These are phyloP conservation scores for Thalassia testudinum DNA, from an alignment of 116 monocot species.

Conservation along the genomic window DNA sequence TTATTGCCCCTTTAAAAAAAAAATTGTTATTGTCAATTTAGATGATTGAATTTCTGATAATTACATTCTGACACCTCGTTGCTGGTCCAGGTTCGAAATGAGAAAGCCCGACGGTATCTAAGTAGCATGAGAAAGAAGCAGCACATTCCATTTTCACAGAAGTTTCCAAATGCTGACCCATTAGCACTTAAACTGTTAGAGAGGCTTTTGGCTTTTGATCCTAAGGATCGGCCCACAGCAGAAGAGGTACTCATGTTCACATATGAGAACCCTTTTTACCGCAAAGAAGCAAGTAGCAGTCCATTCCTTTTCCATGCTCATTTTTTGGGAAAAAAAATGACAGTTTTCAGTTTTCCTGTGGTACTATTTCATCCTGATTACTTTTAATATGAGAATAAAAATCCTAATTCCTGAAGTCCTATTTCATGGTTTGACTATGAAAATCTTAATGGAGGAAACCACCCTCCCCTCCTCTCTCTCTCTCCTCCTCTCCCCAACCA, in stretches of 20 bases:
- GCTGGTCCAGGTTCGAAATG: constrained; percentile 62
- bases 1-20: not conserved
- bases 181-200: constrained; percentile 68
- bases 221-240: constrained; percentile 87
- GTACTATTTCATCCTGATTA: too few relatives aligned
- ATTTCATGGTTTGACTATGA: too few relatives aligned
- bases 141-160: constrained; percentile 56
- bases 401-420: too few relatives aligned
- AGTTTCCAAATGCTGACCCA: constrained; percentile 89
- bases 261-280: too few relatives aligned
- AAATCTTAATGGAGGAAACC: too few relatives aligned
- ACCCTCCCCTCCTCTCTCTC: too few relatives aligned
- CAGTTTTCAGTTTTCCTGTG: too few relatives aligned
- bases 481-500: too few relatives aligned
- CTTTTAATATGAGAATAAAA: too few relatives aligned
- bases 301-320: too few relatives aligned
- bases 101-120: constrained; percentile 83
- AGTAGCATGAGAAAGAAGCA: constrained; percentile 86
- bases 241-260: constrained; percentile 41
- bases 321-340: too few relatives aligned
- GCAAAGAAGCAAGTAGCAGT: too few relatives aligned
- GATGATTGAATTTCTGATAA: not conserved
- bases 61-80: not conserved
- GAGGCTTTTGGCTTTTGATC: constrained; percentile 90
- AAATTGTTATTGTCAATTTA: not conserved